Evolutionary conservation across 2,329 filamentous ascomycete genomes (phyloP), one percentile per base, ranked within the genome.

Genomic region (Coniochaeta sp.): DNA sequence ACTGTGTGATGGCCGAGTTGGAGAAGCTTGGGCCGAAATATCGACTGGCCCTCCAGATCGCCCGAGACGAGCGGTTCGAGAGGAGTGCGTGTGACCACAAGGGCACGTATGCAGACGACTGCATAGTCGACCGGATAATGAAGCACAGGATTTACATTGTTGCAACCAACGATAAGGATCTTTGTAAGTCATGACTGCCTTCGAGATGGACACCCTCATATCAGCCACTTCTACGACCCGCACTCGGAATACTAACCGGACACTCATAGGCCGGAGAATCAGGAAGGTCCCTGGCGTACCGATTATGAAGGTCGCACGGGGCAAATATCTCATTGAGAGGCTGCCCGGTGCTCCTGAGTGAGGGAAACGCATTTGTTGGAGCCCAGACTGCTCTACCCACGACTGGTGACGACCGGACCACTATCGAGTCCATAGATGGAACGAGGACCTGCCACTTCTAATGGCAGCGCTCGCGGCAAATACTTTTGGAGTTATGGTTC

Each of bases 301-400:
- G 28, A 85, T 90, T 67, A 82, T 96, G 80, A 91, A 87, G 69
- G 91, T 95, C 31, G 90, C 89, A 6, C 84, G 90, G 69, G 91
- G 90, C 54, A 97, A 97, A 75, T 98, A 97, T 75, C 88, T 93
- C 56, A 95, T 99, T 69, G 95, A 98, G 80, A 85, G 93, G 68
- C 76, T 97, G 64, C 93, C 93, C 6, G 90, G 92, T 74, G 91
- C 90, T 40, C 90, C 90, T 36, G 88, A 92, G 66, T 85, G 44
- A 52, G 22, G 22, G 19, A 47, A 14, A 14, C 14, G 9, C 2
- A 52, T n/a, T n/a, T 14, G 47, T 28, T 17, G 22, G 22, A 28
- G 26, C 1, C 31, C 19, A 47, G 19, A 31, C 14, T 12, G 19
- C 43, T 24, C 11, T 19, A 2, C 19, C 38, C 38, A 19, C 9